Percentiles rank a stretch among this genome's conserved stretches.
These are phyloP conservation scores for Colletotrichum godetiae DNA, from an alignment of 2,329 filamentous ascomycete genomes.

Conservation along the genomic window DNA sequence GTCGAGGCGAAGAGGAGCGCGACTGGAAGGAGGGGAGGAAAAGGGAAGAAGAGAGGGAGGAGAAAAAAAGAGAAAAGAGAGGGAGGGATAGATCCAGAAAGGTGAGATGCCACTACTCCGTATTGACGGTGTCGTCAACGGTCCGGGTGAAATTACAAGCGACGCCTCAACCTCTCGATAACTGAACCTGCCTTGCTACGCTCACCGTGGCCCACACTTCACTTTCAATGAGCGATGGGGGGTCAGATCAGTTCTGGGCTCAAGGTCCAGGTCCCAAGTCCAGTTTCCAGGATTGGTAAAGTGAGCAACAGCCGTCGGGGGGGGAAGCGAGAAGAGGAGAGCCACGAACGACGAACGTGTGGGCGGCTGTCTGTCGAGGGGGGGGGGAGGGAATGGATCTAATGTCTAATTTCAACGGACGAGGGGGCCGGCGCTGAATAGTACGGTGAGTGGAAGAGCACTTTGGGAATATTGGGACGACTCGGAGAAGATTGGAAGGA, in stretches of 20 bases:
- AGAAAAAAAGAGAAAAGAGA: slow-evolving; percentile 13
- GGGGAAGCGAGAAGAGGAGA: neutral
- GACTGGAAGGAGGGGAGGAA: slow-evolving; percentile 5
- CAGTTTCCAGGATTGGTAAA: slow-evolving; percentile 18
- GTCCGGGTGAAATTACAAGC: slow-evolving; percentile 34
- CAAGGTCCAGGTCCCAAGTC: slow-evolving; percentile 20
- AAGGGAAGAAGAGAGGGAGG: slow-evolving; percentile 15
- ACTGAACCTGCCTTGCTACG: slow-evolving; percentile 17
- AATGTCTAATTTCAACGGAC: slow-evolving; percentile 31
- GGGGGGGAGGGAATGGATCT: slow-evolving; percentile 2
- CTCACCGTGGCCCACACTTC: slow-evolving; percentile 24
- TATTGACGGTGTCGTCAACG: slow-evolving; percentile 27
- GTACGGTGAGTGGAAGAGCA: slow-evolving; percentile 12
- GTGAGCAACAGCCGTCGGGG: slow-evolving; percentile 8
- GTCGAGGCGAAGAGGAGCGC: slow-evolving; percentile 28
- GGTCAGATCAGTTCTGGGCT: slow-evolving; percentile 28
- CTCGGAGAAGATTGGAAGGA: neutral
- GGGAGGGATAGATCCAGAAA: slow-evolving; percentile 6
- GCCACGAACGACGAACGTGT: slow-evolving; percentile 15
- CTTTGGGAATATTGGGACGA: neutral
- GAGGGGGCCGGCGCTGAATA: slow-evolving; percentile 26
- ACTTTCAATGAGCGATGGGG: slow-evolving; percentile 19
- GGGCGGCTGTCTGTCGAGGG: slow-evolving; percentile 4
- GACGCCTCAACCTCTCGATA: slow-evolving; percentile 21
- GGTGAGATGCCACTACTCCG: neutral